These are phyloP conservation scores for Fallopia convolvulus DNA, from an alignment of 148 eudicot species.

Conservation along the genomic window DNA sequence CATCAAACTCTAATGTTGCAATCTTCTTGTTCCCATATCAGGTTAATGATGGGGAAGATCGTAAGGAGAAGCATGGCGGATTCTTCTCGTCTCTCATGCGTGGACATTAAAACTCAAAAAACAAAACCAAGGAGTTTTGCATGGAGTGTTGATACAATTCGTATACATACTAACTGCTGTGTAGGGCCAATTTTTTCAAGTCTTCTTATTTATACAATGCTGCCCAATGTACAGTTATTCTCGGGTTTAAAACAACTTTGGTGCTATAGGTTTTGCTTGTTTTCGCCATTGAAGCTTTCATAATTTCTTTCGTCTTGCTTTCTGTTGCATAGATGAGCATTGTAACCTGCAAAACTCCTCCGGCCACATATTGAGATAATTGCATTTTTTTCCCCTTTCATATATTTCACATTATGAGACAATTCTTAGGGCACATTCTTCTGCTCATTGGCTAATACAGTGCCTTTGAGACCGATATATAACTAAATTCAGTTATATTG, in stretches of 20 bases:
- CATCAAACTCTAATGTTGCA: neutral
- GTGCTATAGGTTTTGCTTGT: neutral
- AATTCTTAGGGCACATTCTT: neutral
- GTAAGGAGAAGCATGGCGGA: conserved; percentile 78
- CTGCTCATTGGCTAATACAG: too few species aligned
- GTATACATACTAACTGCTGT: conserved; percentile 10
- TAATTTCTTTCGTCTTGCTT: neutral
- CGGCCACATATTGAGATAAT: neutral
- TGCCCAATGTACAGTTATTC: conserved; percentile 6
- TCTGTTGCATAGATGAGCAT: neutral
- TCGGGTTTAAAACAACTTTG: neutral
- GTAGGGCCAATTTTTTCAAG: neutral
- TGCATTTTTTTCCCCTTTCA: neutral
- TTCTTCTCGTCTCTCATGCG: conserved; percentile 75
- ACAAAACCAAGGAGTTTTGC: neutral
- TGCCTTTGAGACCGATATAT: too few species aligned
- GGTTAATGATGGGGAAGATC: conserved; percentile 81
- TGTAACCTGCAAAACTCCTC: neutral
- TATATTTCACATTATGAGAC: neutral
- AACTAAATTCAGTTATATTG: too few species aligned
- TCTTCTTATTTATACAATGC: conserved; percentile 14
- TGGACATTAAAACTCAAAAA: conserved; percentile 36
- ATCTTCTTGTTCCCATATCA: conserved; percentile 20
- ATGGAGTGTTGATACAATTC: conserved; percentile 8
- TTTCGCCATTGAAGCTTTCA: neutral